Conservation (phyloP, 179 eudicot genomes). For the Actinidia arguta region DNA sequence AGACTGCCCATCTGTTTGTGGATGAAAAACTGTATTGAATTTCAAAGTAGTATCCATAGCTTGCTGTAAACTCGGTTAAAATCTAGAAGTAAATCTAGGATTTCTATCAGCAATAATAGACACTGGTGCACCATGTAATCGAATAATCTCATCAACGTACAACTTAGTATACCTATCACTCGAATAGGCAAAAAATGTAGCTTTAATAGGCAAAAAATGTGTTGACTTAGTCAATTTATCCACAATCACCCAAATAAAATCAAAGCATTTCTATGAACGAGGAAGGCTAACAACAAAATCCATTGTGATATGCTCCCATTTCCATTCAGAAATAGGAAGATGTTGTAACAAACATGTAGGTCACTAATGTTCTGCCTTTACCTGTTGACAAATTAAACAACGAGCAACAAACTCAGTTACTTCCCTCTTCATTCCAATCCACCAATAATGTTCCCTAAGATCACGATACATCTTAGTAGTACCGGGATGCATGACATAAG, state of each 20-base stretch:
- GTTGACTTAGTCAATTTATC: background rate
- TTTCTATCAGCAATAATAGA: too few relatives aligned
- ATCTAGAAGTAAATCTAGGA: too few relatives aligned
- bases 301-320: background rate
- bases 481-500: background rate
- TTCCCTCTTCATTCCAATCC: background rate
- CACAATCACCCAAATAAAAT: background rate
- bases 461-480: background rate
- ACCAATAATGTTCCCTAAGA: background rate
- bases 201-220: background rate
- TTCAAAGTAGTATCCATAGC: too few relatives aligned
- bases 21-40: too few relatives aligned
- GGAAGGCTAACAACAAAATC: background rate
- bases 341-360: background rate
- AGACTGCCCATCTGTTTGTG: too few relatives aligned
- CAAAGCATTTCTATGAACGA: background rate
- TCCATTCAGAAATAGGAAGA: background rate
- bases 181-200: too few relatives aligned
- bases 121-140: too few relatives aligned
- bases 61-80: too few relatives aligned
- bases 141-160: too few relatives aligned
- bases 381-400: background rate
- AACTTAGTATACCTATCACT: too few relatives aligned
- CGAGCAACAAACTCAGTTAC: background rate
- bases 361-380: background rate